These are phyloP conservation scores for Casuarina equisetifolia DNA, from an alignment of 306 rosid genomes.

Conservation along the genomic window DNA sequence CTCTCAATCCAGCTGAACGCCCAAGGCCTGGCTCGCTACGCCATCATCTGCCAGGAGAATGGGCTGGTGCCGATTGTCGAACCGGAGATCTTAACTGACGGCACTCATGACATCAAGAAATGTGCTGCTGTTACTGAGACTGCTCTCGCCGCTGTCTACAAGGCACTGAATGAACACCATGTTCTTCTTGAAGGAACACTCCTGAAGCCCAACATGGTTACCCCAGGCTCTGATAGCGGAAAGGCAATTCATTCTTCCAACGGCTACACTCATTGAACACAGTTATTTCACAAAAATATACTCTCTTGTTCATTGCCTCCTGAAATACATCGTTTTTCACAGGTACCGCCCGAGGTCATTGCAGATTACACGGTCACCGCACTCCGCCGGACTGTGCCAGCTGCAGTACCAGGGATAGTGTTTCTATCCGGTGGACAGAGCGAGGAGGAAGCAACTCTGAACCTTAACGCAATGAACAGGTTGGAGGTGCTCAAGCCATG, in stretches of 20 bases:
- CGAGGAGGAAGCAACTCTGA: conserved; percentile 80
- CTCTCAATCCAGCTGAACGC: conserved; percentile 81
- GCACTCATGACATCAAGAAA: conserved; percentile 63
- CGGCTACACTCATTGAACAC: neutral
- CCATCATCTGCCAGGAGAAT: conserved; percentile 91
- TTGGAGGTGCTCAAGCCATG: conserved; percentile 78
- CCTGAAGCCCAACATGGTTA: conserved; percentile 91
- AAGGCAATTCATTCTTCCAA: conserved; percentile 42
- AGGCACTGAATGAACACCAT: conserved; percentile 86
- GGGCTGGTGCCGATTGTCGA: conserved; percentile 92
- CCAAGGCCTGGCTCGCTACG: conserved; percentile 91
- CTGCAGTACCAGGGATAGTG: conserved; percentile 83
- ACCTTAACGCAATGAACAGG: conserved; percentile 79
- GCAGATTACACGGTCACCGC: conserved; percentile 77
- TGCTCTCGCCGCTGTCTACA: conserved; percentile 79
- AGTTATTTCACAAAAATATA: too few relatives aligned
- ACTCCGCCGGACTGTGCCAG: conserved; percentile 77
- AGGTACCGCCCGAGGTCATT: conserved; percentile 73
- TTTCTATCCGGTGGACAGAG: conserved; percentile 94
- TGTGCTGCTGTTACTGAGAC: conserved; percentile 80
- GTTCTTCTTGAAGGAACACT: conserved; percentile 94
- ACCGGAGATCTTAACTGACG: conserved; percentile 90
- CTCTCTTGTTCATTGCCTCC: neutral
- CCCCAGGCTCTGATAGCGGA: conserved; percentile 83
- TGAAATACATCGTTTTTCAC: neutral